phyloP scores from a whole-genome alignment of 768 basidiomycete species.

The Pleurotus citrinopileatus region DNA sequence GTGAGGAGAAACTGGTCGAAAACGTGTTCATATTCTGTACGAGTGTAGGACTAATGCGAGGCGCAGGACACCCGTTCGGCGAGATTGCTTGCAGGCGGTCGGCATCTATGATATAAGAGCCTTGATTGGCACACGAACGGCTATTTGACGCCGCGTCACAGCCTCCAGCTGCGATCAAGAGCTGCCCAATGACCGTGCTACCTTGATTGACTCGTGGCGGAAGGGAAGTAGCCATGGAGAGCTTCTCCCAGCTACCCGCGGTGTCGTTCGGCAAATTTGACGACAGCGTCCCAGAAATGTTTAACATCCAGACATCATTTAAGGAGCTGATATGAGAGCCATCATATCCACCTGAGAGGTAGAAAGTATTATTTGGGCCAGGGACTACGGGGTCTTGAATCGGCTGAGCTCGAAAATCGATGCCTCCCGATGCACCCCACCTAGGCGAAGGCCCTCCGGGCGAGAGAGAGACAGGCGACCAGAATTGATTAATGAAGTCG shows the following conservation, averaged over 20 bases:
- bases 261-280: slow-evolving; percentile 57
- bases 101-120: slow-evolving; percentile 56
- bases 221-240: slow-evolving; percentile 33
- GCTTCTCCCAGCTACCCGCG: slow-evolving; percentile 57
- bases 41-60: slow-evolving; percentile 57
- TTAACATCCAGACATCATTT: slow-evolving; percentile 70
- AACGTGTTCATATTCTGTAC: slow-evolving; percentile 57
- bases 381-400: slow-evolving; percentile 41
- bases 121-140: slow-evolving; percentile 54
- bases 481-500: slow-evolving; percentile 74
- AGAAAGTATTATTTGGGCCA: slow-evolving; percentile 71
- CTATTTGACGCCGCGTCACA: slow-evolving; percentile 46
- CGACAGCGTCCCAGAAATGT: slow-evolving; percentile 68
- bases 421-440: slow-evolving; percentile 75
- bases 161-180: slow-evolving; percentile 59
- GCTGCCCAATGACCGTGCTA: slow-evolving; percentile 52
- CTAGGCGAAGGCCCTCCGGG: slow-evolving; percentile 56
- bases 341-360: slow-evolving; percentile 68
- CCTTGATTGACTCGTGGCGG: slow-evolving; percentile 48
- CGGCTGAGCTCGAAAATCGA: slow-evolving; percentile 50
- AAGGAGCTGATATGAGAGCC: slow-evolving; percentile 41
- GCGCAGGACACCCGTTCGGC: slow-evolving; percentile 59
- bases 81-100: slow-evolving; percentile 29
- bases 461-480: slow-evolving; percentile 57
- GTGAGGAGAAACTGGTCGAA: slow-evolving; percentile 55